phyloP scores from a whole-genome alignment of 2,329 filamentous ascomycete genomes.

The Aspergillus phoenicis region DNA sequence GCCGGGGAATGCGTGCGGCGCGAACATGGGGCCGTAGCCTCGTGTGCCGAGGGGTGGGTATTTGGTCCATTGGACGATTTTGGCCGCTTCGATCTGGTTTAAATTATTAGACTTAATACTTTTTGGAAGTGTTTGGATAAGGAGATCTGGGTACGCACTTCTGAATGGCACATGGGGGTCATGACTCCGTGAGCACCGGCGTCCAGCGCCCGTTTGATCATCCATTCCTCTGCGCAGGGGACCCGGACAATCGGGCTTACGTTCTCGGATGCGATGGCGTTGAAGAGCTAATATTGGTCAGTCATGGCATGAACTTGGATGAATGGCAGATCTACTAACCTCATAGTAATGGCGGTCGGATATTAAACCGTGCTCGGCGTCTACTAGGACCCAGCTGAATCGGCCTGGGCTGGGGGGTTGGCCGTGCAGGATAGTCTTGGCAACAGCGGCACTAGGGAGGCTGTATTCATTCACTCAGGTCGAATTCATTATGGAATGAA shows the following conservation, averaged over 20 bases:
- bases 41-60: conserved; percentile 37
- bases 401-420: conserved; percentile 21
- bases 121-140: no score
- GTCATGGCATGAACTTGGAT: no score
- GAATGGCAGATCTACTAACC: conserved; percentile 12
- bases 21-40: conserved; percentile 42
- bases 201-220: conserved; percentile 45
- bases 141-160: conserved; percentile 18
- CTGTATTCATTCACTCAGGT: conserved; percentile 12
- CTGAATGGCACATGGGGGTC: conserved; percentile 39
- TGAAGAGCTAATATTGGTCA: conserved; percentile 23
- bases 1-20: conserved; percentile 34
- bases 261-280: conserved; percentile 40
- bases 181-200: conserved; percentile 42
- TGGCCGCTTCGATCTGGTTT: conserved; percentile 31
- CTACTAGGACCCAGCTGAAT: conserved; percentile 45
- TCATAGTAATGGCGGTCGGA: conserved; percentile 43
- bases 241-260: conserved; percentile 41
- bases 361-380: conserved; percentile 46
- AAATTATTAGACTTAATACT: background rate
- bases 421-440: conserved; percentile 37
- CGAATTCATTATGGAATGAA: background rate
- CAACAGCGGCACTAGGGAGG: conserved; percentile 34
- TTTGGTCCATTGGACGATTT: conserved; percentile 34
- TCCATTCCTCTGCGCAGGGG: conserved; percentile 40